Percentiles rank a stretch among this genome's conserved stretches.
Conservation (phyloP, 2,329 filamentous ascomycete genomes). For the Penicillium capsulatum region DNA sequence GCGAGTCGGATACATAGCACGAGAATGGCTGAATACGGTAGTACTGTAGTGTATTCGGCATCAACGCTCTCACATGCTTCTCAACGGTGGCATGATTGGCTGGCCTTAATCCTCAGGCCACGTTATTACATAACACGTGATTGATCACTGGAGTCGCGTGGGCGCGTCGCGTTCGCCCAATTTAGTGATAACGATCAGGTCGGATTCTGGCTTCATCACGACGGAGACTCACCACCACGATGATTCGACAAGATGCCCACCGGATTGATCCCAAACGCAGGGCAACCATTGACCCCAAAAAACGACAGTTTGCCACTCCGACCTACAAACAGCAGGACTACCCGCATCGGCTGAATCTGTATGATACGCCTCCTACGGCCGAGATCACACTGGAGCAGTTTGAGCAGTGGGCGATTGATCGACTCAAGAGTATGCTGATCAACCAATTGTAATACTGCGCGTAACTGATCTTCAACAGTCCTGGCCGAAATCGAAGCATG, state of each 20-base stretch:
- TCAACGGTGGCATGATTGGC: background rate
- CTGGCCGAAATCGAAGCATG: slow-evolving; percentile 70
- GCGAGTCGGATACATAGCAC: too few species aligned
- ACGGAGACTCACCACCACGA: slow-evolving; percentile 16
- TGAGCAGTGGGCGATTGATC: slow-evolving; percentile 96
- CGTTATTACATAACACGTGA: slow-evolving; percentile 5
- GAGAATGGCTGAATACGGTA: too few species aligned
- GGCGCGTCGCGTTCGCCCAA: slow-evolving; percentile 9
- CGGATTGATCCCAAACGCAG: slow-evolving; percentile 65
- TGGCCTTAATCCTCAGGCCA: background rate
- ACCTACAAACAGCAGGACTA: slow-evolving; percentile 75
- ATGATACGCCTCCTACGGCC: slow-evolving; percentile 77
- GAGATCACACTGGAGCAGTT: slow-evolving; percentile 97
- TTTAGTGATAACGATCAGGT: slow-evolving; percentile 1
- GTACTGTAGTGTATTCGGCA: too few species aligned
- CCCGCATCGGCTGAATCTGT: slow-evolving; percentile 85
- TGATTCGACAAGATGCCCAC: slow-evolving; percentile 44
- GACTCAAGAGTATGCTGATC: slow-evolving; percentile 63
- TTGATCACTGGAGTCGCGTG: slow-evolving; percentile 2
- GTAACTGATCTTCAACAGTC: slow-evolving; percentile 23
- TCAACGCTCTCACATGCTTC: slow-evolving; percentile 13
- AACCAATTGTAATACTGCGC: background rate
- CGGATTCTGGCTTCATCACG: slow-evolving; percentile 1
- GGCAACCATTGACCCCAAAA: slow-evolving; percentile 70
- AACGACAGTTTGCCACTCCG: slow-evolving; percentile 77